phyloP scores from a whole-genome alignment of 2,329 filamentous ascomycete species.

The Alternaria dauci region DNA sequence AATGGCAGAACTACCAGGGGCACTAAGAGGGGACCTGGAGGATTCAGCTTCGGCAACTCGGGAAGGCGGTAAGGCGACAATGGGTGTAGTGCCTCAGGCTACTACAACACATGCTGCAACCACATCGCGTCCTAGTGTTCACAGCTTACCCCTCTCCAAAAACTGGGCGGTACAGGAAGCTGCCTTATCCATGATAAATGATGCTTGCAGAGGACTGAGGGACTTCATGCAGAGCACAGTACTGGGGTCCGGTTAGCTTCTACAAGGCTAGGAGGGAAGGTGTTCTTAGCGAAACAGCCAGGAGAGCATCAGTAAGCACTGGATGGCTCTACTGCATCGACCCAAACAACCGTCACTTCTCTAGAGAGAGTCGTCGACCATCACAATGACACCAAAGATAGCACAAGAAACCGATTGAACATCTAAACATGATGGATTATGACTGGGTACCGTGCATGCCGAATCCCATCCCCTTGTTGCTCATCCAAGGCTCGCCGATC shows the following conservation, averaged over 20 bases:
- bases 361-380: background rate
- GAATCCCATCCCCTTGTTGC: conserved; percentile 1
- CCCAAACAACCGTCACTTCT: background rate
- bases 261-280: background rate
- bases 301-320: background rate
- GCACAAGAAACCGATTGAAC: conserved; percentile 1
- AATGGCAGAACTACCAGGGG: conserved; percentile 36
- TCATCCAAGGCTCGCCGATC: conserved; percentile 12
- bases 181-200: background rate
- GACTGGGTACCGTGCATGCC: conserved; percentile 14
- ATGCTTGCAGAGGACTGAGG: background rate
- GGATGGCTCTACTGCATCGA: background rate
- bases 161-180: background rate
- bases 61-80: conserved; percentile 39
- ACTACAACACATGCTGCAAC: background rate
- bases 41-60: conserved; percentile 36
- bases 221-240: background rate
- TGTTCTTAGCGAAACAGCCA: background rate
- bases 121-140: background rate
- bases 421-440: conserved; percentile 15
- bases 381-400: background rate
- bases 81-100: background rate
- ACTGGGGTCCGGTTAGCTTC: background rate
- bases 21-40: conserved; percentile 40
- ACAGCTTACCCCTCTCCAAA: background rate